phyloP scores from a whole-genome alignment of 352 stramenopile species.

The Pythium oligandrum region DNA sequence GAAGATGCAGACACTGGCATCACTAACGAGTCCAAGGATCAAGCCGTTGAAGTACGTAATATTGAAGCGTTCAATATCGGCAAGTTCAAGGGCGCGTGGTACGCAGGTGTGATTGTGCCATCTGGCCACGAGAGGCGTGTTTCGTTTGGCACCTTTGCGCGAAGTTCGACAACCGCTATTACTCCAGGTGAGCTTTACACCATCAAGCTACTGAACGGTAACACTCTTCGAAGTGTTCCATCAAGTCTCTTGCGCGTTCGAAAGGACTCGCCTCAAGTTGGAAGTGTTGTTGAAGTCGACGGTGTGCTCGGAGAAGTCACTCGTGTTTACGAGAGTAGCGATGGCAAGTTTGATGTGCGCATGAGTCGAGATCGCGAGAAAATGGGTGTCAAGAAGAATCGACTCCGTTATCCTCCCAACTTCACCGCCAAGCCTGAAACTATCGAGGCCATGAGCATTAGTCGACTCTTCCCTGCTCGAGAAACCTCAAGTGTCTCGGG shows the following conservation, averaged over 20 bases:
- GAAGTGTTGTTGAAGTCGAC: constrained; percentile 71
- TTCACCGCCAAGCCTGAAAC: neutral
- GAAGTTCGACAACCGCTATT: constrained; percentile 17
- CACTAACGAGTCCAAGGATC: neutral
- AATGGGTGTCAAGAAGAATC: constrained; percentile 43
- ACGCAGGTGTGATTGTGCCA: constrained; percentile 35
- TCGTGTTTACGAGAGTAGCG: constrained; percentile 20
- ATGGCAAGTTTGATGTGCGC: constrained; percentile 38
- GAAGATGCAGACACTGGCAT: neutral
- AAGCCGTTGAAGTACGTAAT: constrained; percentile 53
- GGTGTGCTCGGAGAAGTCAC: constrained; percentile 57
- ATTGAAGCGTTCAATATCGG: constrained; percentile 21
- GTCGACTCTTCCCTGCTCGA: constrained; percentile 52
- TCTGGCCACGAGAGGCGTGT: neutral
- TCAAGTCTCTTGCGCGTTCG: constrained; percentile 34
- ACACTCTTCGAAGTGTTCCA: constrained; percentile 43
- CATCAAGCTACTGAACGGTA: constrained; percentile 35
- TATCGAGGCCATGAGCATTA: constrained; percentile 74
- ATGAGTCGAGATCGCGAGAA: constrained; percentile 45
- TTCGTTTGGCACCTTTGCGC: constrained; percentile 10
- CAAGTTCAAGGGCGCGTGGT: constrained; percentile 53
- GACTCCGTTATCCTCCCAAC: constrained; percentile 34
- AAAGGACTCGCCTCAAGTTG: constrained; percentile 37
- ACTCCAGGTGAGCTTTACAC: constrained; percentile 10
- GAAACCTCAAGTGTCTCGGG: constrained; percentile 51